Evolutionary conservation across 2,329 filamentous ascomycete genomes (phyloP).

Genomic region (Aureobasidium melanogenum): DNA sequence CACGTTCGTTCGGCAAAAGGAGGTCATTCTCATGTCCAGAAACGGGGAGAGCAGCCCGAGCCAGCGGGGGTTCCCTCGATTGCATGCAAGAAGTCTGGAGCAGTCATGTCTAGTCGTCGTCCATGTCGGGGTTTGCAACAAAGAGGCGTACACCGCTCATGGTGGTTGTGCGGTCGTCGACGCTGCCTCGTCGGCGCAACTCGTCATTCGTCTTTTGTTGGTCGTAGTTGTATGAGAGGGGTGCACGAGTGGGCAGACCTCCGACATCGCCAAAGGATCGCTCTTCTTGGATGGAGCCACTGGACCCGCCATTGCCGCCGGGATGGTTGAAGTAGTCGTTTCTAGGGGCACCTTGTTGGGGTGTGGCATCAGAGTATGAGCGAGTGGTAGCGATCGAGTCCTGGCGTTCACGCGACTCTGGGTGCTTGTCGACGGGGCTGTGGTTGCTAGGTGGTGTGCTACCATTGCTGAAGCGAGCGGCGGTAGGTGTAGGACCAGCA

Average conservation of each 20-base stretch:
- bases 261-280: slow-evolving; percentile 45
- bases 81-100: not conserved
- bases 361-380: slow-evolving; percentile 35
- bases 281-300: slow-evolving; percentile 33
- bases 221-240: slow-evolving; percentile 26
- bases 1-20: too few relatives aligned
- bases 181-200: slow-evolving; percentile 65
- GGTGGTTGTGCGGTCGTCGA: slow-evolving; percentile 73
- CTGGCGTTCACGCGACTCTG: slow-evolving; percentile 2
- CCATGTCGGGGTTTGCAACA: slow-evolving; percentile 73
- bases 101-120: not conserved
- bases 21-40: not conserved
- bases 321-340: slow-evolving; percentile 35
- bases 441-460: slow-evolving; percentile 43
- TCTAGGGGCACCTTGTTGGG: slow-evolving; percentile 25
- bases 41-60: not conserved
- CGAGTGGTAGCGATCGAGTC: slow-evolving; percentile 1
- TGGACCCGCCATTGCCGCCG: slow-evolving; percentile 32
- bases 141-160: slow-evolving; percentile 63
- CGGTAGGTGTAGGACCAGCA: slow-evolving; percentile 7
- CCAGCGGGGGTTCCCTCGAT: not conserved
- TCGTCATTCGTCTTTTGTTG: slow-evolving; percentile 56
- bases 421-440: slow-evolving; percentile 25
- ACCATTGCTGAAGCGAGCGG: slow-evolving; percentile 37
- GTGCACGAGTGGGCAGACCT: slow-evolving; percentile 31